Evolutionary conservation across 176 grass and related monocot genomes (phyloP).

Genomic region (Aegilops umbellulata): DNA sequence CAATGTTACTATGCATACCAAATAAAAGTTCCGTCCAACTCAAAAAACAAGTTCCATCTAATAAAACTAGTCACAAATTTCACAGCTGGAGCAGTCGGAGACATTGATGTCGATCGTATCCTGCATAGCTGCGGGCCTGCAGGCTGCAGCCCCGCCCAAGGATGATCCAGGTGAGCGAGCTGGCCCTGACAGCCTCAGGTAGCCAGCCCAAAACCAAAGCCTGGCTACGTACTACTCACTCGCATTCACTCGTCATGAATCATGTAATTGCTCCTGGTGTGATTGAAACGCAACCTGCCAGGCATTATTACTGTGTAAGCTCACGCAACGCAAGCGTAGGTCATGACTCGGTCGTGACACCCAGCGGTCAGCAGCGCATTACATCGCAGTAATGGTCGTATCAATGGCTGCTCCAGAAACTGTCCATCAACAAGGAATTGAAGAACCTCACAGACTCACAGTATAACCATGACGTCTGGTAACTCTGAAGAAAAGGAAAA

Average conservation of each 20-base stretch:
- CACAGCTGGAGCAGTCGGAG: neutral
- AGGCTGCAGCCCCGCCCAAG: neutral
- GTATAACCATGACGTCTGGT: too few relatives aligned
- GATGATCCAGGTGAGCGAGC: conserved; percentile 9
- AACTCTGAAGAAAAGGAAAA: neutral
- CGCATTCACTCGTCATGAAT: neutral
- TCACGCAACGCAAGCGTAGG: neutral
- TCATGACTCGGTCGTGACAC: conserved; percentile 32
- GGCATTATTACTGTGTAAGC: neutral
- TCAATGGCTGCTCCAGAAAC: neutral
- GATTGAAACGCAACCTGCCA: conserved; percentile 3
- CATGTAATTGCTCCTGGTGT: neutral
- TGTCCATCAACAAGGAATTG: too few relatives aligned
- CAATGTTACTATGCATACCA: neutral
- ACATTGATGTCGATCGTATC: neutral
- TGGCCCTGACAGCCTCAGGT: neutral
- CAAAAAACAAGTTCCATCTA: too few relatives aligned
- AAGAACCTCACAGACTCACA: too few relatives aligned
- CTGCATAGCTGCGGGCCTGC: neutral
- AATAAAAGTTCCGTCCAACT: neutral
- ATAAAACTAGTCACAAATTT: too few relatives aligned
- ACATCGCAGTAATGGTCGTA: neutral
- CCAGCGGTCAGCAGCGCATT: conserved; percentile 15
- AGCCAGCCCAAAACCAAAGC: neutral
- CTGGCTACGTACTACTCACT: neutral